Evolutionary conservation across 2,329 filamentous ascomycete species (phyloP), one percentile per base, ranked within the genome.

Genomic region (Pestalotiopsis sp.): DNA sequence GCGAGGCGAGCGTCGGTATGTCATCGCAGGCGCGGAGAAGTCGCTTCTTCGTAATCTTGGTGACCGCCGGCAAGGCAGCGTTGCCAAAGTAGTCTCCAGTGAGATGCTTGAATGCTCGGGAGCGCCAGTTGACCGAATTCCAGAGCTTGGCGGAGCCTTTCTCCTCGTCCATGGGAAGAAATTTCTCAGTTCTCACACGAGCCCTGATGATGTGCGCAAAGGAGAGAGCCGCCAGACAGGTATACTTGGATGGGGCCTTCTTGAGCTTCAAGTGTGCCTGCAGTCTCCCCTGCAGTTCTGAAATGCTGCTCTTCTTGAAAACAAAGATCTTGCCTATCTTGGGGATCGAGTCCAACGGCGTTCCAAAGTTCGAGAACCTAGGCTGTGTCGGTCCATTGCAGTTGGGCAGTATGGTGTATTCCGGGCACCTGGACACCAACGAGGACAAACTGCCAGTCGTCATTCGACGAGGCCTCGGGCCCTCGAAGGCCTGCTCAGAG

Each of bases 71-170:
- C n/a, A 81, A 74, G 1, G 81, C 81, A 1, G 82, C 80, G 66
- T 83, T 84, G 64, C 82, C 82, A 68, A 80, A 81, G 71, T 84
- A 83, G 58, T 78, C 75, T 5, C 68, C 70, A 7, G 75, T 74
- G 17, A 77, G 73, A 11, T 70, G 69, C 11, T 75, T 66, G 66
- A 82, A 81, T 0, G 80, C 80, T 25, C 81, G 77, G 59, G 73
- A 72, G 57, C 77, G 76, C 82, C 82, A 84, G 70, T 82, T 82
- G 4, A 82, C 81, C 65, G 82, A 82, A 56, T 82, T 81, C 72
- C 81, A 78, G 58, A 83, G 69, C 63, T 74, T 74, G 3, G 78
- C 74, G 1, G 31, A 45, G 61, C 68, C 57, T 25, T 14, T 41
- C 11, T 36, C 59, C 6, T 68, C 58, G 39, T 58, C 27, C 27